Conservation (phyloP, 768 basidiomycete genomes). For the Panellus pusillus region DNA sequence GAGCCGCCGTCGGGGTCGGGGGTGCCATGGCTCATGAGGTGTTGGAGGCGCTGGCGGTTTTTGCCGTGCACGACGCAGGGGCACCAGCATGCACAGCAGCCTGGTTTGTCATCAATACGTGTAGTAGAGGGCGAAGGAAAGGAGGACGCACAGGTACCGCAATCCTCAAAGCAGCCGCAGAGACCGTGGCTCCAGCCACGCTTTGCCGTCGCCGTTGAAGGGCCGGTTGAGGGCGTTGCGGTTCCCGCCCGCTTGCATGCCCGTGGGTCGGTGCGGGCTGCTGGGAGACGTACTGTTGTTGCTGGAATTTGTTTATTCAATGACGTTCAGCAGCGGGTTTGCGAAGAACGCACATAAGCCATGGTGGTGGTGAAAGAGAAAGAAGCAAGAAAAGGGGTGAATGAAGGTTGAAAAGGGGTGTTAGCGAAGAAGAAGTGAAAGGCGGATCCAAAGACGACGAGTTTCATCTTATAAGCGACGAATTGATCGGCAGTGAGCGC, state of each 20-base stretch:
- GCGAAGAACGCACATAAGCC: constrained; percentile 12
- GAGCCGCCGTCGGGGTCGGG: constrained; percentile 39
- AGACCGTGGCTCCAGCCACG: constrained; percentile 34
- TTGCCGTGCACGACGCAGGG: constrained; percentile 40
- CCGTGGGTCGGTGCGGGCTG: constrained; percentile 20
- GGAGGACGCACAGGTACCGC: constrained; percentile 26
- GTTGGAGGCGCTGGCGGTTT: constrained; percentile 34
- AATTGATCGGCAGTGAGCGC: no score
- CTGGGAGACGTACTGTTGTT: constrained; percentile 16
- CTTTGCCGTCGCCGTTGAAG: constrained; percentile 26
- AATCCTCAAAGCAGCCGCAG: constrained; percentile 27
- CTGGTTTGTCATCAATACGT: constrained; percentile 1
- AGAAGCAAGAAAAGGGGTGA: constrained; percentile 3
- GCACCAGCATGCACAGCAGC: constrained; percentile 32
- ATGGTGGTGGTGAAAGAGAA: constrained; percentile 3
- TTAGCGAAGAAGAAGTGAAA: background rate
- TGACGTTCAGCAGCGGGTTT: background rate
- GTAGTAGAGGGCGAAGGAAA: background rate
- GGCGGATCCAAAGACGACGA: no score
- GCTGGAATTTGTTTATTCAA: constrained; percentile 14
- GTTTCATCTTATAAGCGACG: no score
- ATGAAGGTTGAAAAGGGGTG: background rate
- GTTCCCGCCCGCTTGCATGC: constrained; percentile 27
- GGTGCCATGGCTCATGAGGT: constrained; percentile 30
- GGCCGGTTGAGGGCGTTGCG: constrained; percentile 29